These are phyloP conservation scores for Marchantia polymorpha DNA, from an alignment of 225 moss, liverwort and hornwort species.

Conservation along the genomic window DNA sequence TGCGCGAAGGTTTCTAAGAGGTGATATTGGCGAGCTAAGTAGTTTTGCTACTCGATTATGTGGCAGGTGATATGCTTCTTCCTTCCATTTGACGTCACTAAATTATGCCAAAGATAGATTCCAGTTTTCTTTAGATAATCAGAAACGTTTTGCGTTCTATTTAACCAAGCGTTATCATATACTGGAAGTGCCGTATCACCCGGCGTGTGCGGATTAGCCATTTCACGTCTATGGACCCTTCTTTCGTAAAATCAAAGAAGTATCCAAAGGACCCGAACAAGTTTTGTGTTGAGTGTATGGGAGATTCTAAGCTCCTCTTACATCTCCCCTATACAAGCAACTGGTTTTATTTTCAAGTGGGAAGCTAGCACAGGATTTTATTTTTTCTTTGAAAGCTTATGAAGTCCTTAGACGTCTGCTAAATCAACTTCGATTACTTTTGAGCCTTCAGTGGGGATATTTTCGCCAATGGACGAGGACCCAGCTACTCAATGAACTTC, in stretches of 20 bases:
- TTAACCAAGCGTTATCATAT: too few species aligned
- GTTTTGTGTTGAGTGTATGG: neutral
- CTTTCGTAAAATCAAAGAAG: too few species aligned
- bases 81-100: neutral
- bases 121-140: too few species aligned
- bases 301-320: neutral
- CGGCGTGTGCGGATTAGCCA: too few species aligned
- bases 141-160: too few species aligned
- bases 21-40: constrained; percentile 68
- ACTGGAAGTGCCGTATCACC: too few species aligned
- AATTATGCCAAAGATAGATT: too few species aligned
- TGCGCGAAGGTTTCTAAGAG: constrained; percentile 73
- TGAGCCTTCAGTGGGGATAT: constrained; percentile 71
- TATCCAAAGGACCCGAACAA: too few species aligned
- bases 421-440: neutral
- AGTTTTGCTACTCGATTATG: constrained; percentile 76
- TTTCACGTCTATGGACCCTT: too few species aligned
- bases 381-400: neutral
- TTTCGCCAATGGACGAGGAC: constrained; percentile 80
- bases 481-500: constrained; percentile 69
- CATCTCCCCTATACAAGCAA: too few species aligned
- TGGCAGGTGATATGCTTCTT: constrained; percentile 55
- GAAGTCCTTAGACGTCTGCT: neutral
- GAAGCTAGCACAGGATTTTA: neutral
- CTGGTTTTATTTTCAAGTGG: too few species aligned